A percentile compares a stretch with the other conserved stretches of the same genome.
Conservation (phyloP, 352 stramenopile species). For the Phytophthora megakarya region DNA sequence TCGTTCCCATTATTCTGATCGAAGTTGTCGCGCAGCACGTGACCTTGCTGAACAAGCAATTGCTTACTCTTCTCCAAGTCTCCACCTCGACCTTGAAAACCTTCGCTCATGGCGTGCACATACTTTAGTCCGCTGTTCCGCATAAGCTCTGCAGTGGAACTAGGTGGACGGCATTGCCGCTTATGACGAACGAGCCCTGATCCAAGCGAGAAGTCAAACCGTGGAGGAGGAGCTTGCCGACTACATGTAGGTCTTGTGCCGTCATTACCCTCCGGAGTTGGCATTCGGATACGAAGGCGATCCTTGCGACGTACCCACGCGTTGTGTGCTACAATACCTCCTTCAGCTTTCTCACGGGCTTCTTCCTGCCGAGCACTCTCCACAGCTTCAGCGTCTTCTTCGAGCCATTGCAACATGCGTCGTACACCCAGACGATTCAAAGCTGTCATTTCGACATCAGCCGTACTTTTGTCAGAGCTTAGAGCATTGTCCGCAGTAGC, state of each 20-base stretch:
- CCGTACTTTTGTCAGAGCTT: slow-evolving; percentile 21
- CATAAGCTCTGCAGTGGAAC: slow-evolving; percentile 81
- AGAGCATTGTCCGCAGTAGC: slow-evolving; percentile 14
- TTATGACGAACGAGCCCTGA: slow-evolving; percentile 56
- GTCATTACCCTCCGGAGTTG: slow-evolving; percentile 24
- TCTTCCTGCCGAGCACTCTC: slow-evolving; percentile 75
- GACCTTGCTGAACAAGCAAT: slow-evolving; percentile 73
- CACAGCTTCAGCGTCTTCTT: slow-evolving; percentile 74
- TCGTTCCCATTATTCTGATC: slow-evolving; percentile 48
- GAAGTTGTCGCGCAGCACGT: slow-evolving; percentile 83
- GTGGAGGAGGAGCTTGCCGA: slow-evolving; percentile 33
- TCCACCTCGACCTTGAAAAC: slow-evolving; percentile 79
- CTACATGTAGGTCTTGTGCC: slow-evolving; percentile 1
- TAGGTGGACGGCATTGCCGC: slow-evolving; percentile 60
- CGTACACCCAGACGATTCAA: slow-evolving; percentile 69
- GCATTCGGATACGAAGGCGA: slow-evolving; percentile 73
- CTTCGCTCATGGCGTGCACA: slow-evolving; percentile 86
- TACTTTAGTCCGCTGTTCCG: slow-evolving; percentile 78
- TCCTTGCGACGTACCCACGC: slow-evolving; percentile 84
- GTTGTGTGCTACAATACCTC: slow-evolving; percentile 73
- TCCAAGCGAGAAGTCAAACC: slow-evolving; percentile 78
- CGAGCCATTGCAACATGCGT: slow-evolving; percentile 78
- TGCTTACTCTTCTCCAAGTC: slow-evolving; percentile 85
- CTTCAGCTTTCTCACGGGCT: slow-evolving; percentile 70
- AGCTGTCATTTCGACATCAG: slow-evolving; percentile 61